Percentiles rank a stretch among this genome's conserved stretches.
These are phyloP conservation scores for Nakazawaea ishiwadae DNA, from an alignment of 805 yeast species.

Conservation along the genomic window DNA sequence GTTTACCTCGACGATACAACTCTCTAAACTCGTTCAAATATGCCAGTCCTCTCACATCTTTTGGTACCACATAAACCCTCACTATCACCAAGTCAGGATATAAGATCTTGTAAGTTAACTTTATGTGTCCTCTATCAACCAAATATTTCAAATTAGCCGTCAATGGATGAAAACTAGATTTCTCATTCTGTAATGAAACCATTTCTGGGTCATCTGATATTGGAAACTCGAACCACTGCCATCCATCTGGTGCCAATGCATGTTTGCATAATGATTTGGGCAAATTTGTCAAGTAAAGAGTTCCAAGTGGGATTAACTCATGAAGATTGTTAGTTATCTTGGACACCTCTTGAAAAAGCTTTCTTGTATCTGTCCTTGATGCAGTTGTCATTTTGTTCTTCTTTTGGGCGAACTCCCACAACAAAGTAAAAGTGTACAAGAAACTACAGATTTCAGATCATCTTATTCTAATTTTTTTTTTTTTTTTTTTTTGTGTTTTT, in stretches of 20 bases:
- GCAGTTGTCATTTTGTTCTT: background rate
- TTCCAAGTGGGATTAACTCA: constrained; percentile 43
- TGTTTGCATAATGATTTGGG: constrained; percentile 38
- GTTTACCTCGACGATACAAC: constrained; percentile 27
- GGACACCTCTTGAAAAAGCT: constrained; percentile 14
- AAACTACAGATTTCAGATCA: too few species aligned
- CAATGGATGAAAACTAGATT: constrained; percentile 14
- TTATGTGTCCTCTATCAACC: constrained; percentile 31
- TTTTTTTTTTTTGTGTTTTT: too few species aligned
- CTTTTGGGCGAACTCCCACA: background rate
- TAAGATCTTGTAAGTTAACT: constrained; percentile 38
- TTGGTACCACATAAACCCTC: constrained; percentile 45
- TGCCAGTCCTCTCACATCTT: constrained; percentile 33
- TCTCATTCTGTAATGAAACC: constrained; percentile 1
- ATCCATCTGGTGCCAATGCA: constrained; percentile 34
- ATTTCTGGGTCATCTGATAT: constrained; percentile 17
- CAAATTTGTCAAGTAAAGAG: constrained; percentile 35
- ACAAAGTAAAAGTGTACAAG: too few species aligned
- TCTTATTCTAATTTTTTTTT: too few species aligned
- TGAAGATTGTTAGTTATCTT: constrained; percentile 35
- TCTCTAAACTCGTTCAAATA: constrained; percentile 31
- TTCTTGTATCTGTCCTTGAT: background rate
- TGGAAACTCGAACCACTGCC: constrained; percentile 57
- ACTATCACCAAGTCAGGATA: constrained; percentile 22
- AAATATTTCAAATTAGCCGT: constrained; percentile 39